Evolutionary conservation across 208 protist species (phyloP), one percentile per base, ranked within the genome.

Genomic region (Crithidia fasciculata): DNA sequence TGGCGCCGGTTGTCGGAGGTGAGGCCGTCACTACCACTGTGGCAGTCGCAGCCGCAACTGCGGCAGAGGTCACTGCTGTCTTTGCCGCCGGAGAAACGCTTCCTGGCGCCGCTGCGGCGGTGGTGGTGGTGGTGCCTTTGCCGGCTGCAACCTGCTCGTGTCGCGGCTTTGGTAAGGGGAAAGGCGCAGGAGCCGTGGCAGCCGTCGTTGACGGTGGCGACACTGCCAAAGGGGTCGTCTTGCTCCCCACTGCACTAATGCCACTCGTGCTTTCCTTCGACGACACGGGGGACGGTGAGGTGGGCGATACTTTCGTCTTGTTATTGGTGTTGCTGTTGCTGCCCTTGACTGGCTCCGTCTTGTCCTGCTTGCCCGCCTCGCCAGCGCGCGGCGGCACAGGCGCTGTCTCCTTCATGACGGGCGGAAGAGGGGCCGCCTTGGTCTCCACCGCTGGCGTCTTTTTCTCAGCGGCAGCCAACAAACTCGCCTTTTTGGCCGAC

Each of bases 121-220:
- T 57, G 6, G 57, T 19, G 37, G n/a, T n/a, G 0, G 64, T 5
- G 9, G 43, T 8, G 2, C 39, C 18, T 4, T 10, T 39, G 9
- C 36, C 62, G 0, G 65, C 50, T 5, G 60, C 54, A 1, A 43
- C 15, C 64, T 73, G 78, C 49, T 79, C 73, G 58, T 83, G 62
- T 5, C 73, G 55, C 37, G 58, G 69, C 58, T 79, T 76, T 13
- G 74, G 73, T 28, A 83, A 28, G 2, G 63, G 40, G 58, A 79
- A 79, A 3, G 74, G 67, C 16, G 43, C 16, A 3, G 56, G 4
- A 4, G 52, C 45, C 4, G 64, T 8, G 52, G 39, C 18, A 0
- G 74, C 8, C 40, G 66, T 50, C 50, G 28, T 28, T 28, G 28
- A 28, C 28, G 28, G 28, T 28, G 28, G 28, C 28, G 28, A 28